Conservation (phyloP, 2,329 filamentous ascomycete species). For the Cryphonectria radicalis region DNA sequence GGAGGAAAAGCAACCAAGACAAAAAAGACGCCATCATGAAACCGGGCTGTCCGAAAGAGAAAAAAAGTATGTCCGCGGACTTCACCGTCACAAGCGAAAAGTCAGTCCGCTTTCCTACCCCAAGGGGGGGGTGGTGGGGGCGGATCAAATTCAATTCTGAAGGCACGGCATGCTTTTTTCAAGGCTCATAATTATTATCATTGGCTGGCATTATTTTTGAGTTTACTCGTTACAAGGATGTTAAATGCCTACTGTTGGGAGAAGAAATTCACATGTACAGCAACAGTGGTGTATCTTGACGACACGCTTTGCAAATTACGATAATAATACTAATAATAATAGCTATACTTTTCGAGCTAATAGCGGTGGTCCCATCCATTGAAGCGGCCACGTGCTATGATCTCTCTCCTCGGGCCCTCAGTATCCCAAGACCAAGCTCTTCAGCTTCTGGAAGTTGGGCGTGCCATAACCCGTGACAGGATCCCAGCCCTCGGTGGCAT, state of each 20-base stretch:
- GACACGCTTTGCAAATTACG: background rate
- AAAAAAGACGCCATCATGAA: background rate
- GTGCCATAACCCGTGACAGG: conserved; percentile 18
- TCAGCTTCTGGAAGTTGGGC: conserved; percentile 21
- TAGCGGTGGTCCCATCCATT: background rate
- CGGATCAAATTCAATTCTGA: too few relatives aligned
- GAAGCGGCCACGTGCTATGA: too few relatives aligned
- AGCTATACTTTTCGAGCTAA: background rate
- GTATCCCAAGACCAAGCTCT: conserved; percentile 10
- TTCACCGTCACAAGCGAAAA: background rate
- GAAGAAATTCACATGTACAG: background rate
- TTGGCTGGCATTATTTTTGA: too few relatives aligned
- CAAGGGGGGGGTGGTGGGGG: too few relatives aligned
- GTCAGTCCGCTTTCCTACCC: too few relatives aligned
- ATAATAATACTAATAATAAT: background rate
- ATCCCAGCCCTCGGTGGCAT: conserved; percentile 20
- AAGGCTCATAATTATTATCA: too few relatives aligned
- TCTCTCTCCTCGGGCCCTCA: background rate
- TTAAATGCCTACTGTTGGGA: too few relatives aligned
- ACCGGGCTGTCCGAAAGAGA: background rate
- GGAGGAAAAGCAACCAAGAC: background rate
- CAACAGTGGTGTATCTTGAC: background rate
- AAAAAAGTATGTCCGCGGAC: background rate
- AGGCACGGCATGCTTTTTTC: too few relatives aligned
- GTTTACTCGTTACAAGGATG: too few relatives aligned